Evolutionary conservation across 306 rosid species (phyloP), one percentile per base, ranked within the genome.

Genomic region (Acacia melanoxylon): DNA sequence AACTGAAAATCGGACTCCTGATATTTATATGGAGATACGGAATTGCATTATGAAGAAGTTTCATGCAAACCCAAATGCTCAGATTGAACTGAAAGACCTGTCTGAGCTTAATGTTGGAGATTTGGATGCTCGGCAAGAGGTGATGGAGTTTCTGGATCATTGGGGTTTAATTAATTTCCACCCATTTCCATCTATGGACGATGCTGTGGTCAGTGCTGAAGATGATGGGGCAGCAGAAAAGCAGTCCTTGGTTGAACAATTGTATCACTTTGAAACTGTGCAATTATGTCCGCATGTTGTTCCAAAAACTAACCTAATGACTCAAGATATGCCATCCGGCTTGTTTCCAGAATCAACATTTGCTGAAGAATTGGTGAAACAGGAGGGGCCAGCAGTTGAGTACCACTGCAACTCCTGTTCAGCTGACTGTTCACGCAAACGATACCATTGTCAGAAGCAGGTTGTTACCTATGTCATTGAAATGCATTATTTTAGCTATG

Each of bases 121-220:
- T 46, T 79, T 74, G 61, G 91, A 89, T 77, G 89, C 93, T 29
- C 88, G 90, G 80, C 92, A 88, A 84, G 97, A 91, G 89, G 88
- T 91, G 54, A 75, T 91, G 90, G 97, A 89, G 78, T 88, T 92
- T 89, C 76, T 92, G 84, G 97, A 89, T 74, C 82, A 91, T 54
- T 92, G 97, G 97, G 97, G 97, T 88, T 89, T 92, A 84, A 91
- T 92, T 67, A 91, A 91, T 88, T 91, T 92, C 86, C 92, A 92
- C 41, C 92, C 95, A 0, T 91, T 86, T 76, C 89, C 83, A 68
- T 82, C 86, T 8, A 56, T 71, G 69, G 86, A 77, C 35, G 81
- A 93, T 80, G 52, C 72, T 46, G 68, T 73, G 77, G 82, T 80
- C 22, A 73, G 59, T 58, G 84, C 81, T 10, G 80, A 78, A 51